A percentile compares a stretch with the other conserved stretches of the same genome.
phyloP scores from a whole-genome alignment of 768 basidiomycete genomes.

The Multifurca ochricompacta region DNA sequence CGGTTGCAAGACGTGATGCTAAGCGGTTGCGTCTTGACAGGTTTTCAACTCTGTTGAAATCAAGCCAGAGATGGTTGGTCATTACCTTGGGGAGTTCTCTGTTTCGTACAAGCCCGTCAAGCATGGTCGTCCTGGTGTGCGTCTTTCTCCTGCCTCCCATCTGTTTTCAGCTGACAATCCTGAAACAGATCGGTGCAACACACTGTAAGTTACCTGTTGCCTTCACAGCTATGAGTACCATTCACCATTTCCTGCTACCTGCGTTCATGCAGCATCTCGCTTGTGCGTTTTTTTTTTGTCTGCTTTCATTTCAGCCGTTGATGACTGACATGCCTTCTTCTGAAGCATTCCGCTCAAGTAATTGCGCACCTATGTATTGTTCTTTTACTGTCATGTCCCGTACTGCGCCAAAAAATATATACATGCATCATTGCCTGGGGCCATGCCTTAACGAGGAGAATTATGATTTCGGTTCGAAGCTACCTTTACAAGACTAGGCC shows the following conservation, averaged over 20 bases:
- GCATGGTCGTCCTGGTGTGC: constrained; percentile 98
- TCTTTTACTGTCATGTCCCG: constrained; percentile 26
- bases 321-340: constrained; percentile 18
- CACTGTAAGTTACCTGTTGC: constrained; percentile 55
- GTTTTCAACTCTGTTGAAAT: constrained; percentile 96
- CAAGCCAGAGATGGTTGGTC: constrained; percentile 99
- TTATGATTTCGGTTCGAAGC: too few species aligned
- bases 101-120: constrained; percentile 98
- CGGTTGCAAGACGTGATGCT: neutral
- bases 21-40: constrained; percentile 30
- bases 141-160: constrained; percentile 28
- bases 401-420: constrained; percentile 29
- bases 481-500: neutral
- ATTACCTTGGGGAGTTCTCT: constrained; percentile 97
- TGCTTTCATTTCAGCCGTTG: neutral
- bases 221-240: neutral
- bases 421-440: constrained; percentile 33
- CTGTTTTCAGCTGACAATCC: constrained; percentile 13
- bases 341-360: constrained; percentile 93
- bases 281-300: constrained; percentile 46
- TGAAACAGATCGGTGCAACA: constrained; percentile 76
- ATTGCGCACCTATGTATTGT: constrained; percentile 27
- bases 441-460: neutral
- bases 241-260: constrained; percentile 11
- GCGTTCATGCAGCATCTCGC: constrained; percentile 51